Conservation (phyloP, 495 filamentous ascomycete species). For the Tetracladium setigerum region DNA sequence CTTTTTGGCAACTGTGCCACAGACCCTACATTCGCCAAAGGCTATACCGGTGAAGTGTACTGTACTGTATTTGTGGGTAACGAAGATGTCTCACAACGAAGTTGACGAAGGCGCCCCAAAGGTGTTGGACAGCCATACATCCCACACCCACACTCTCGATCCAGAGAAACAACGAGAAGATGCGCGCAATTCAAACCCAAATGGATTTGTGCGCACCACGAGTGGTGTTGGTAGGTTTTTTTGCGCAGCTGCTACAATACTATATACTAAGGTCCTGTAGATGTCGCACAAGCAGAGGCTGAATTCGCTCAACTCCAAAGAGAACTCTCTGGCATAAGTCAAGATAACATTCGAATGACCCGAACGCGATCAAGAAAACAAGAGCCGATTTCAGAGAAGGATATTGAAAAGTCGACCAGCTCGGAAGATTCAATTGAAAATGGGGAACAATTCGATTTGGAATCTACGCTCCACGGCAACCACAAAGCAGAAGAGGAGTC, state of each 20-base stretch:
- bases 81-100: slow-evolving; percentile 6
- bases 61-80: too few relatives aligned
- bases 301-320: slow-evolving; percentile 71
- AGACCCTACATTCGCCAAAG: too few relatives aligned
- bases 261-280: slow-evolving; percentile 9
- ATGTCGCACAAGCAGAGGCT: slow-evolving; percentile 65
- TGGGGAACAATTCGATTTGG: slow-evolving; percentile 61
- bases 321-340: slow-evolving; percentile 62
- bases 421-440: slow-evolving; percentile 36
- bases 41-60: too few relatives aligned
- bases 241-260: neutral
- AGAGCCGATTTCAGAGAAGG: slow-evolving; percentile 21
- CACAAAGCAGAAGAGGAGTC: slow-evolving; percentile 61
- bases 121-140: slow-evolving; percentile 5
- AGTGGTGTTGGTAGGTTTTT: slow-evolving; percentile 33
- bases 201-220: slow-evolving; percentile 37
- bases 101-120: slow-evolving; percentile 2
- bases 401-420: slow-evolving; percentile 41
- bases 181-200: slow-evolving; percentile 31
- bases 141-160: slow-evolving; percentile 6
- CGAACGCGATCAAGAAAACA: slow-evolving; percentile 26
- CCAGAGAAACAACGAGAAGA: slow-evolving; percentile 11
- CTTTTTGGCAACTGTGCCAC: too few relatives aligned
- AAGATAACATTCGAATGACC: slow-evolving; percentile 40
- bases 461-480: slow-evolving; percentile 58